Conservation (phyloP, 1,284 basidiomycete species). For the Fomitopsis betulina region DNA sequence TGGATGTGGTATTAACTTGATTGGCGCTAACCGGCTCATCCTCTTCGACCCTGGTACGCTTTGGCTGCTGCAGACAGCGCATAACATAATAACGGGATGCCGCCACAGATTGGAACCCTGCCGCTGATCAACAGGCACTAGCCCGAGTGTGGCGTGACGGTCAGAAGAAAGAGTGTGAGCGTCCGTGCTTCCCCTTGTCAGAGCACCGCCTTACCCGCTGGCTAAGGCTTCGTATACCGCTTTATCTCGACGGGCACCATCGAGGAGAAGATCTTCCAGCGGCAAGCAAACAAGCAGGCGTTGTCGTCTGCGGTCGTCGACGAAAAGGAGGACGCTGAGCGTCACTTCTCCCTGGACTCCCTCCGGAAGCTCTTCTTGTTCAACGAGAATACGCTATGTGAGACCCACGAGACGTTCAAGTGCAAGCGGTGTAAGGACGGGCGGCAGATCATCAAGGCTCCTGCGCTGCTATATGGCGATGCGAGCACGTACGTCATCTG, state of each 20-base stretch:
- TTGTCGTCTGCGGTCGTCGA: constrained; percentile 97
- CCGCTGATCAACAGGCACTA: constrained; percentile 96
- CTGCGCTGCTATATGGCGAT: constrained; percentile 92
- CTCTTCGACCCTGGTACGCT: constrained; percentile 87
- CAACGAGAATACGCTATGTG: constrained; percentile 84
- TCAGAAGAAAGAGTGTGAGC: constrained; percentile 96
- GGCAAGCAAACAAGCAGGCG: constrained; percentile 95
- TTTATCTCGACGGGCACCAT: constrained; percentile 98
- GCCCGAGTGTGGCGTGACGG: constrained; percentile 99
- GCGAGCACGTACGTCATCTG: constrained; percentile 84
- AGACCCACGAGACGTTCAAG: constrained; percentile 98
- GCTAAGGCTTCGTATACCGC: constrained; percentile 90
- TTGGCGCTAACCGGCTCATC: constrained; percentile 94
- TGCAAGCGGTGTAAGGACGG: constrained; percentile 93
- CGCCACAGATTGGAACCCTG: constrained; percentile 90
- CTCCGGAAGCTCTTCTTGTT: constrained; percentile 91
- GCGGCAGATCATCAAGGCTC: constrained; percentile 79
- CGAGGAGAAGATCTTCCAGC: constrained; percentile 98
- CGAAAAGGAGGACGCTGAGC: constrained; percentile 93
- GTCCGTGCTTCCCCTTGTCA: neutral
- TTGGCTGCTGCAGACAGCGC: constrained; percentile 15
- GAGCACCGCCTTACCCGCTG: neutral
- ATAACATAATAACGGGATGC: neutral
- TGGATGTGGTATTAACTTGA: constrained; percentile 97
- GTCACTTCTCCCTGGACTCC: constrained; percentile 91